Base-by-base conservation (phyloP, 805 yeast genomes). In the Hanseniaspora osmophila region DNA sequence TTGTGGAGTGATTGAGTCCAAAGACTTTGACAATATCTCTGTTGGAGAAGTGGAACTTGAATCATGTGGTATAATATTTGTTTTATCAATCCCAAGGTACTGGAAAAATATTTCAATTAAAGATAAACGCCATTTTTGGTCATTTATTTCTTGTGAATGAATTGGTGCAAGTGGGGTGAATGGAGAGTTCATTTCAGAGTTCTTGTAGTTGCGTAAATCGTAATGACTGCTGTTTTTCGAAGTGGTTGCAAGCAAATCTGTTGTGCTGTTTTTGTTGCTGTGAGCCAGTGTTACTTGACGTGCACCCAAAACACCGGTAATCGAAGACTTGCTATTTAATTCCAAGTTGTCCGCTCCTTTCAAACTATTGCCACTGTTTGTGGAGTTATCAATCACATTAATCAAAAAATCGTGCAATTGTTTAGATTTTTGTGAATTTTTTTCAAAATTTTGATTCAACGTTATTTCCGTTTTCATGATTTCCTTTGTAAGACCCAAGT, bases 401-500 rank as follows among this genome's bases (percentile, higher is more conserved):
- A 41, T 37, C 29, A 47, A 15, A 30, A 43, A 37, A 32, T 40
- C 41, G 17, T 47, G 44, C 17, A 18, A 18, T 15, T 16, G 27
- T 7, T 13, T 9, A 5, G 49, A 46, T 4, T 27, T 30, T 9
- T 10, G 17, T 3, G 41, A 30, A 15, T 30, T 30, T 37, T 43
- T 61, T 17, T 64, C 54, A 0, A 70, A 63, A 13, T 62, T 58
- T 11, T 66, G 61, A 57, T 88, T 90, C 39, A 86, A 64, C 22
- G 69, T 67, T 6, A 73, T 63, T 56, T 90, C 98, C 15, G 90
- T 78, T 46, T 80, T 76, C 54, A 84, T 73, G 30, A 90, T 78
- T 54, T 87, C 95, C 16, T 73, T 67, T 0, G 96, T 86, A 18
- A 90, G 64, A 0, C 95, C 96, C 42, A 90, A 67, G 59, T 90